A percentile compares a stretch with the other conserved stretches of the same genome.
These are phyloP conservation scores for Hypoxylon sp. DNA, from an alignment of 2,329 filamentous ascomycete genomes.

Conservation along the genomic window DNA sequence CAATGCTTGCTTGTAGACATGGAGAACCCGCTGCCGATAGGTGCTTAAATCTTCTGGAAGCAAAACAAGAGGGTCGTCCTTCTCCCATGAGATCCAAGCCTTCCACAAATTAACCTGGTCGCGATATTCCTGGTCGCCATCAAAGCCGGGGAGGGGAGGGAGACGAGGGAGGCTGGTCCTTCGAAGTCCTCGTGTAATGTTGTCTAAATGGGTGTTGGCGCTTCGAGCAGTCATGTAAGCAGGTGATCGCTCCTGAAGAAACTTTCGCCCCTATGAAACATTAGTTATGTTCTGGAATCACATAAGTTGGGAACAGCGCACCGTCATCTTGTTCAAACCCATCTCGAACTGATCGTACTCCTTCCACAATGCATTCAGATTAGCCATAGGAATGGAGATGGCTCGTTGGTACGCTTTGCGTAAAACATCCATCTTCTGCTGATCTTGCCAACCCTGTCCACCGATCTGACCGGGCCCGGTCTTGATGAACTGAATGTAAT, in stretches of 20 bases:
- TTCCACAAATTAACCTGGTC: conserved; percentile 91
- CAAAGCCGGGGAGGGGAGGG: conserved; percentile 84
- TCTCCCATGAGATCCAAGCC: conserved; percentile 95
- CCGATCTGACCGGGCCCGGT: conserved; percentile 85
- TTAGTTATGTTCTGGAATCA: conserved; percentile 28
- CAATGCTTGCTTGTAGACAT: conserved; percentile 91
- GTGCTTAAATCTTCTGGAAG: conserved; percentile 79
- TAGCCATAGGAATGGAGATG: conserved; percentile 84
- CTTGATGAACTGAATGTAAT: conserved; percentile 94
- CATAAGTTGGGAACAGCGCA: conserved; percentile 55
- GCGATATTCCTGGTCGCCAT: conserved; percentile 84
- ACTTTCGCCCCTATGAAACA: conserved; percentile 80
- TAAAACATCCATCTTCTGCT: conserved; percentile 95
- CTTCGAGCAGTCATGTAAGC: conserved; percentile 96
- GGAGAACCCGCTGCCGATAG: conserved; percentile 82
- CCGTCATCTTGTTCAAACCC: conserved; percentile 89
- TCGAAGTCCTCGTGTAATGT: conserved; percentile 79
- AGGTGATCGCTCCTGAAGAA: conserved; percentile 90
- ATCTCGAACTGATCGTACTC: conserved; percentile 98
- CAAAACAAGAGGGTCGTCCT: conserved; percentile 87
- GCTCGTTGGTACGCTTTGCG: conserved; percentile 93
- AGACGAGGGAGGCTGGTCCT: conserved; percentile 82
- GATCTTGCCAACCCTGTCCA: conserved; percentile 91
- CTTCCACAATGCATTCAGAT: conserved; percentile 88
- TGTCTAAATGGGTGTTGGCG: conserved; percentile 88